Percentiles rank a stretch among this genome's conserved stretches.
Evolutionary conservation across 495 filamentous ascomycete species (phyloP).

Genomic region (Extremus antarcticus): DNA sequence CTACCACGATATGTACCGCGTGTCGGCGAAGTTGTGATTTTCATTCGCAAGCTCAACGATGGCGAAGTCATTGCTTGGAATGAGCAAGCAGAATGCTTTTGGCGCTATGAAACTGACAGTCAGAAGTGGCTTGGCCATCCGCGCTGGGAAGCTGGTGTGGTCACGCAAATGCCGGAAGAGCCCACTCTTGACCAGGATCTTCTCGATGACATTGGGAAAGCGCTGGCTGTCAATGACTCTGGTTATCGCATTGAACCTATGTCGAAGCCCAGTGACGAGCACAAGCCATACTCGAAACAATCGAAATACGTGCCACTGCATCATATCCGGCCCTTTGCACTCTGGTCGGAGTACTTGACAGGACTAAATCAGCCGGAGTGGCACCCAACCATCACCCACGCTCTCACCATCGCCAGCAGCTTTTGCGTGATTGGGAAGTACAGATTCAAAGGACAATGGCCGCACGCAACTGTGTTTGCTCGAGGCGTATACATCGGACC

Average conservation of each 20-base stretch:
- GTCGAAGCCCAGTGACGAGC: constrained; percentile 35
- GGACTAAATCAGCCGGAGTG: constrained; percentile 30
- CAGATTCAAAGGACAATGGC: constrained; percentile 44
- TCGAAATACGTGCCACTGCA: constrained; percentile 45
- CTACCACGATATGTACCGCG: constrained; percentile 45
- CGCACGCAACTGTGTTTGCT: constrained; percentile 39
- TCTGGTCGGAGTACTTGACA: constrained; percentile 39
- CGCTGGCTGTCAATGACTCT: constrained; percentile 37
- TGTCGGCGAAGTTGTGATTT: constrained; percentile 48
- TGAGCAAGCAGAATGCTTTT: constrained; percentile 14
- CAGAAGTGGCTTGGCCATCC: constrained; percentile 30
- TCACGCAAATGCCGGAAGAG: constrained; percentile 40
- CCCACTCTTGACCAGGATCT: constrained; percentile 35
- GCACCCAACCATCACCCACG: constrained; percentile 46
- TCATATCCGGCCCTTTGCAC: constrained; percentile 44
- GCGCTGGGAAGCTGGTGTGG: constrained; percentile 46
- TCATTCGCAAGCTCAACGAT: constrained; percentile 27
- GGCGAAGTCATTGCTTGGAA: constrained; percentile 29
- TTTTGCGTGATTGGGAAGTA: constrained; percentile 42
- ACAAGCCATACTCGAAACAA: constrained; percentile 41
- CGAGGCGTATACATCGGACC: constrained; percentile 46
- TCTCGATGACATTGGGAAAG: constrained; percentile 30
- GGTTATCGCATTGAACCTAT: constrained; percentile 50
- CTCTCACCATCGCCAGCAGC: constrained; percentile 42
- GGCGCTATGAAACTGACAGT: constrained; percentile 26